Evolutionary conservation across 805 yeast genomes (phyloP).

Genomic region (Lipomyces sp.): DNA sequence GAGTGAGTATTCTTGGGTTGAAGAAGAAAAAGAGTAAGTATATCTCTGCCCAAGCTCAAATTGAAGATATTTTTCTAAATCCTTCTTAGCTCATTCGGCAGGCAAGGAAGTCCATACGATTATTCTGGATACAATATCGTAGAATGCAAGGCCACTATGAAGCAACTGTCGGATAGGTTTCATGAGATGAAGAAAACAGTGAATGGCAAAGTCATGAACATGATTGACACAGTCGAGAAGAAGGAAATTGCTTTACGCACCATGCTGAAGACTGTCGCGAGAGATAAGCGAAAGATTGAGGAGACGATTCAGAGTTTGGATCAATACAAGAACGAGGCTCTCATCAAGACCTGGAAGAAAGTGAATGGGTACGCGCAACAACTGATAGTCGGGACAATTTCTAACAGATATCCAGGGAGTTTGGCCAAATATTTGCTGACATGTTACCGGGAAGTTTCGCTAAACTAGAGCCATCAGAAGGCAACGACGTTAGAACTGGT

Average conservation of each 20-base stretch:
- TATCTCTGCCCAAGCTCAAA: background rate
- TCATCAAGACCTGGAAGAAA: conserved; percentile 81
- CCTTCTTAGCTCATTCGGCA: conserved; percentile 42
- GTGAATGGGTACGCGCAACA: conserved; percentile 57
- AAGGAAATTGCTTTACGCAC: conserved; percentile 75
- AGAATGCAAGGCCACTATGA: conserved; percentile 63
- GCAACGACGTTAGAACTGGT: conserved; percentile 85
- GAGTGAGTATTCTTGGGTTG: conserved; percentile 71
- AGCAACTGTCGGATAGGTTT: conserved; percentile 61
- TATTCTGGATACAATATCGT: conserved; percentile 53
- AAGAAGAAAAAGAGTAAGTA: conserved; percentile 57
- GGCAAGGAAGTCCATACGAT: conserved; percentile 44
- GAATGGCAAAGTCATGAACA: conserved; percentile 82
- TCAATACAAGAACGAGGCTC: conserved; percentile 80
- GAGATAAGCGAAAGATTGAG: conserved; percentile 85
- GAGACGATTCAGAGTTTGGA: conserved; percentile 84
- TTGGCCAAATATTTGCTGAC: conserved; percentile 88
- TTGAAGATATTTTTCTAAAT: background rate
- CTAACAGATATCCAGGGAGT: conserved; percentile 53
- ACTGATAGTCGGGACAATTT: background rate
- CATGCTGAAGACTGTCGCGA: conserved; percentile 85
- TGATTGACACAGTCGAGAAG: conserved; percentile 89
- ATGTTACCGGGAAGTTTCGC: conserved; percentile 89
- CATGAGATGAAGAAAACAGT: conserved; percentile 78
- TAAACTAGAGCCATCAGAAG: conserved; percentile 79